These are phyloP conservation scores for Backusella macrospora DNA, from an alignment of 192 early-diverging fungal genomes.

Conservation along the genomic window DNA sequence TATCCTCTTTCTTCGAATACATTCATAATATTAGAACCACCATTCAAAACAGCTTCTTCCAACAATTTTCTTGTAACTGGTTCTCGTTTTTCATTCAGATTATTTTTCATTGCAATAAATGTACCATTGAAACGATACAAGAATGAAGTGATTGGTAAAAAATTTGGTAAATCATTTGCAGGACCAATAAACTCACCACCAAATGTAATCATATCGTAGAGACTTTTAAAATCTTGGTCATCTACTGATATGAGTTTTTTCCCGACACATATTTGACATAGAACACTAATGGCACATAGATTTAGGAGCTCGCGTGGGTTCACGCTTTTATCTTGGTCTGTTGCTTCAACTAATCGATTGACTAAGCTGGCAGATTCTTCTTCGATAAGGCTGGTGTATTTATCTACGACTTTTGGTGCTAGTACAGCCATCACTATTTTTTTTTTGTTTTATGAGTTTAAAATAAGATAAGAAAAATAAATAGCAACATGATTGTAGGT, in stretches of 20 bases:
- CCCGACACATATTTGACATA: neutral
- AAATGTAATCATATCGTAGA: neutral
- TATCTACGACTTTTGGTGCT: neutral
- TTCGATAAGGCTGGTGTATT: neutral
- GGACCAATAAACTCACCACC: no score
- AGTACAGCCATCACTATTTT: neutral
- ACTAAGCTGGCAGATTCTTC: neutral
- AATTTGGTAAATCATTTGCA: no score
- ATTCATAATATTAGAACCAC: no score
- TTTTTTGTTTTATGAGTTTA: neutral
- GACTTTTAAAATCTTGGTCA: neutral
- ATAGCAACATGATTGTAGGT: no score
- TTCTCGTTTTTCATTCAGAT: no score
- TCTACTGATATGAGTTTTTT: neutral
- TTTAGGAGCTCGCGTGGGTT: neutral
- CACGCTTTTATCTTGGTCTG: neutral
- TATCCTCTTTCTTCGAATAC: no score
- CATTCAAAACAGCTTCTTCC: no score
- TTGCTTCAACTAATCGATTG: neutral
- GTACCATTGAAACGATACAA: no score
- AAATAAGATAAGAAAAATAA: no score
- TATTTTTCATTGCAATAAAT: no score
- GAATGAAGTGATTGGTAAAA: no score
- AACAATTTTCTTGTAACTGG: no score
- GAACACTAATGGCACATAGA: neutral